These are phyloP conservation scores for Zygosaccharomyces pseudobailii DNA, from an alignment of 1,139 yeast species.

Conservation along the genomic window DNA sequence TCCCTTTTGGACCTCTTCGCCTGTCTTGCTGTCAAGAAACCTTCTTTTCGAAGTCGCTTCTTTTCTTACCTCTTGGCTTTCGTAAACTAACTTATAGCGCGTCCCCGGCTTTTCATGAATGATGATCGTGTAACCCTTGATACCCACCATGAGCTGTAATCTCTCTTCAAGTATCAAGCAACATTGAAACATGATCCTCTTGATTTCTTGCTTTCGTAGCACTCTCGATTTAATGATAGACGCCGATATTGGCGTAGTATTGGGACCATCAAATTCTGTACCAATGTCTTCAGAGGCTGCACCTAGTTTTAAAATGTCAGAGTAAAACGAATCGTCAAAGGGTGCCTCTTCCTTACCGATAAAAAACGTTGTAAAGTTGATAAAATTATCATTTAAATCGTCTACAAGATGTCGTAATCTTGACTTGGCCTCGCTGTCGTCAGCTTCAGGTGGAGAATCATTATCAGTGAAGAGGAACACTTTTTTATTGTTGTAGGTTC, in stretches of 20 bases:
- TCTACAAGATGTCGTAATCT: conserved; percentile 54
- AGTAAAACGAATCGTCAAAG: conserved; percentile 52
- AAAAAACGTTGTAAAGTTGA: conserved; percentile 62
- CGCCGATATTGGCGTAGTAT: conserved; percentile 42
- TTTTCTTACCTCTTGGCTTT: conserved; percentile 47
- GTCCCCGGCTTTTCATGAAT: conserved; percentile 47
- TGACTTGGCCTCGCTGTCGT: conserved; percentile 34
- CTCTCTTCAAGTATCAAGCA: conserved; percentile 48
- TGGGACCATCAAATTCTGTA: conserved; percentile 35
- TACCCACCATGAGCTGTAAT: conserved; percentile 48
- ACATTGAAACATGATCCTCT: conserved; percentile 59
- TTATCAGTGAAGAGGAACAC: conserved; percentile 58
- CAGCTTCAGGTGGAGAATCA: conserved; percentile 46
- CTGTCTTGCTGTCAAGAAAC: conserved; percentile 40
- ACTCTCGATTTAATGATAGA: conserved; percentile 48
- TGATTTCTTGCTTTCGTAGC: conserved; percentile 53
- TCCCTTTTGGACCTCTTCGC: conserved; percentile 39
- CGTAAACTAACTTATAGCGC: conserved; percentile 45
- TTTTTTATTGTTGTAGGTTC: conserved; percentile 39
- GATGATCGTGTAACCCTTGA: conserved; percentile 67
- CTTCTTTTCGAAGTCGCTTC: conserved; percentile 51
- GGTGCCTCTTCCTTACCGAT: conserved; percentile 37
- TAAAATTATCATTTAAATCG: conserved; percentile 51
- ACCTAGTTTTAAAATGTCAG: conserved; percentile 46
- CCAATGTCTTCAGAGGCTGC: conserved; percentile 11